Evolutionary conservation across 495 filamentous ascomycete species (phyloP).

Genomic region (Cenococcum geophilum): DNA sequence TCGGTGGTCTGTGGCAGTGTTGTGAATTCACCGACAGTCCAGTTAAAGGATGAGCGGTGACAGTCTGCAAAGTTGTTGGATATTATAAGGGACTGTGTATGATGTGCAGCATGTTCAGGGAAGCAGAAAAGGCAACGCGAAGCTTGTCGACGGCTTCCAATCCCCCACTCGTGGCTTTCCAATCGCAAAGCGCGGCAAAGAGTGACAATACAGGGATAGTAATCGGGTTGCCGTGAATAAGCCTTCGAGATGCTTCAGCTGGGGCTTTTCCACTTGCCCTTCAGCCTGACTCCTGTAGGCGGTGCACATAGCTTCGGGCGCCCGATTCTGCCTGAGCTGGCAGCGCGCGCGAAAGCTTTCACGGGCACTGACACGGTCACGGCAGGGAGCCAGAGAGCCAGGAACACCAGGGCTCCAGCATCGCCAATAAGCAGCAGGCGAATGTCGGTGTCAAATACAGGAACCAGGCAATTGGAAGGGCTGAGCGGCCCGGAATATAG

Average conservation of each 20-base stretch:
- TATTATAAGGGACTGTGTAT: neutral
- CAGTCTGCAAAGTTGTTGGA: neutral
- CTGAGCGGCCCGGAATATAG: neutral
- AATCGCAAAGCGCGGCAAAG: slow-evolving; percentile 26
- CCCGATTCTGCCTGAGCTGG: too few species aligned
- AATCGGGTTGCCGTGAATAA: slow-evolving; percentile 15
- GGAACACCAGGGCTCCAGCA: neutral
- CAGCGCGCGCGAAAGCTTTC: neutral
- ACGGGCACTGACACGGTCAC: neutral
- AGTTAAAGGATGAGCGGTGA: slow-evolving; percentile 2
- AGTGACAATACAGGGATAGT: slow-evolving; percentile 2
- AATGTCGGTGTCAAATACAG: neutral
- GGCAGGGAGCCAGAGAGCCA: neutral
- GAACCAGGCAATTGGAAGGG: neutral
- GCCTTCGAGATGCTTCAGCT: slow-evolving; percentile 6
- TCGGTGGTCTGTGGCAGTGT: neutral
- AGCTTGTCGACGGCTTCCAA: neutral
- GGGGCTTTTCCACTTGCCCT: neutral
- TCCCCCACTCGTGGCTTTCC: slow-evolving; percentile 22
- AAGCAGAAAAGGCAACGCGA: neutral
- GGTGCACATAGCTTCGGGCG: too few species aligned
- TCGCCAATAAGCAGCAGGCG: neutral
- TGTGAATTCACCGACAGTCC: neutral
- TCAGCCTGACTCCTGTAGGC: neutral
- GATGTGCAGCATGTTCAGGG: neutral